Evolutionary conservation across 164 flowering plant genomes (phyloP).

Genomic region (Nymphaea colorata): DNA sequence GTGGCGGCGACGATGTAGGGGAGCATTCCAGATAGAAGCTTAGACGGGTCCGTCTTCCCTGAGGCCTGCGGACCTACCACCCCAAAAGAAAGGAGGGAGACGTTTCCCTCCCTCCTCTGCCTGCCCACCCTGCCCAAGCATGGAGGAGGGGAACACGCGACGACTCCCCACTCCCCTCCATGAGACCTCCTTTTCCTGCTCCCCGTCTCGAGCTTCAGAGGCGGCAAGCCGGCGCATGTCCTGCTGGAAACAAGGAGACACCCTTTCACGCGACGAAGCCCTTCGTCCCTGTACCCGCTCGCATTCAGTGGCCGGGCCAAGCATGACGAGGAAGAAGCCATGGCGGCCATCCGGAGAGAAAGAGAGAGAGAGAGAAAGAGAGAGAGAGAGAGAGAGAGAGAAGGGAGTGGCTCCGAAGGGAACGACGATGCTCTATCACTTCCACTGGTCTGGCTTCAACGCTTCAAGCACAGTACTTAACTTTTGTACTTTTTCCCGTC

Average conservation of each 20-base stretch:
- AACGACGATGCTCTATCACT: background rate
- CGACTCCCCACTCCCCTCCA: constrained; percentile 14
- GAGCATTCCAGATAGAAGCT: constrained; percentile 64
- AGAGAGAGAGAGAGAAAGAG: background rate
- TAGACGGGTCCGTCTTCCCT: constrained; percentile 34
- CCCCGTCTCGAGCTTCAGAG: background rate
- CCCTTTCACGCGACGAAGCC: background rate
- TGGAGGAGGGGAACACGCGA: constrained; percentile 33
- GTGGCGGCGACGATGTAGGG: constrained; percentile 85
- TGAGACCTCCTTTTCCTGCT: background rate
- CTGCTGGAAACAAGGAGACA: background rate
- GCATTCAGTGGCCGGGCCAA: constrained; percentile 2
- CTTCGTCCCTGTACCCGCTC: background rate
- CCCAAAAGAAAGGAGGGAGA: constrained; percentile 44
- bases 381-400: background rate
- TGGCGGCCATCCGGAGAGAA: background rate
- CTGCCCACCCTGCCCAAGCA: constrained; percentile 51
- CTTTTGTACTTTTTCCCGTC: too few species aligned
- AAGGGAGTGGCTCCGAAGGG: background rate
- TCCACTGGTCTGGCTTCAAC: background rate
- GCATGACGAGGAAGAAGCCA: background rate
- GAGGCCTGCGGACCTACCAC: constrained; percentile 9
- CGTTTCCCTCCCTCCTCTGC: constrained; percentile 48
- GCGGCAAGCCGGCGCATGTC: background rate
- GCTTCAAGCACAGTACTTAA: too few species aligned